Evolutionary conservation across 768 basidiomycete species (phyloP).

Genomic region (Lentinula detonsa): DNA sequence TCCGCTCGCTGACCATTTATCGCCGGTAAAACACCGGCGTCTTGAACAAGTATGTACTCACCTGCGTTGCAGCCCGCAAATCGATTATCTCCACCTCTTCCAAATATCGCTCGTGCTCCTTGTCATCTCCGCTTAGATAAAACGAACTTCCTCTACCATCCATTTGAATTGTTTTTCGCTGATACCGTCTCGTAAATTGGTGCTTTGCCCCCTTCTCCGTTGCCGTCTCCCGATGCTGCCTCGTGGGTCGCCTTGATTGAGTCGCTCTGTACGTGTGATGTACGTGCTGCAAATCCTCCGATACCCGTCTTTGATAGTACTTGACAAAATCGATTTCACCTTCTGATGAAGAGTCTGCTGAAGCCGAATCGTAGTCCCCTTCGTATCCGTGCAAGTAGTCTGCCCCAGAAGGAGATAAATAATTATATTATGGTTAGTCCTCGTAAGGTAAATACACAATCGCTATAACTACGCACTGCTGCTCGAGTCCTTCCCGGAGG

Average conservation of each 20-base stretch:
- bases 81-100: neutral
- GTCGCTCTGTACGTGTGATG: neutral
- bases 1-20: neutral
- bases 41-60: neutral
- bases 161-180: neutral
- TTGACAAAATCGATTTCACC: neutral
- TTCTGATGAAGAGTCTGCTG: neutral
- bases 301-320: neutral
- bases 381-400: slow-evolving; percentile 2
- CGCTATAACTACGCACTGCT: slow-evolving; percentile 3
- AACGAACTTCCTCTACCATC: neutral
- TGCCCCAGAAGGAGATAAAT: neutral
- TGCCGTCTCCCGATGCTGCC: neutral
- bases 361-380: slow-evolving; percentile 1
- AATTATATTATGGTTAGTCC: neutral
- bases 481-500: slow-evolving; percentile 3
- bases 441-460: neutral
- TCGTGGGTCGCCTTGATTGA: neutral
- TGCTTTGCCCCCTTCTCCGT: neutral
- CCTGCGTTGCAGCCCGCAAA: neutral
- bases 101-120: neutral
- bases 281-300: slow-evolving; percentile 3
- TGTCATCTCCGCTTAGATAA: neutral
- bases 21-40: neutral
- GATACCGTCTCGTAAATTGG: neutral